phyloP scores from a whole-genome alignment of 1,284 basidiomycete genomes.

The Cutaneotrichosporon cutaneum region DNA sequence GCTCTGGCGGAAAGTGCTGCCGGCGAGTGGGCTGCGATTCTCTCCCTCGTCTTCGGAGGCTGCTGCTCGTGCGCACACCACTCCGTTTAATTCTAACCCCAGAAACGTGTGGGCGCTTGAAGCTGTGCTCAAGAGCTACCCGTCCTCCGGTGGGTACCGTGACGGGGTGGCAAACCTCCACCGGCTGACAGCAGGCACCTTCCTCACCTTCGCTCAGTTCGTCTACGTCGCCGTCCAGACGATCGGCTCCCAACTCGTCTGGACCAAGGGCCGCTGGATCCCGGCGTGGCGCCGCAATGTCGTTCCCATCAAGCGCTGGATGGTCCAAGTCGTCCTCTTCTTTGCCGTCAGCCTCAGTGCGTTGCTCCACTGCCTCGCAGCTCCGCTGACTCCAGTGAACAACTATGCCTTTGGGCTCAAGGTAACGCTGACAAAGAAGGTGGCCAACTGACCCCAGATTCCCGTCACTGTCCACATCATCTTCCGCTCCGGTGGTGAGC shows the following conservation, averaged over 20 bases:
- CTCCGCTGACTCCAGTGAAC: constrained; percentile 60
- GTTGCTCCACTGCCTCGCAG: constrained; percentile 10
- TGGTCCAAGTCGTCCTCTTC: constrained; percentile 79
- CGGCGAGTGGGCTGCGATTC: constrained; percentile 62
- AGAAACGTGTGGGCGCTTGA: constrained; percentile 56
- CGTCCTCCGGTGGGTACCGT: constrained; percentile 61
- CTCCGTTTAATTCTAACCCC: constrained; percentile 10
- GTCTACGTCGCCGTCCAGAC: constrained; percentile 64
- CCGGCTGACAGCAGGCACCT: constrained; percentile 60
- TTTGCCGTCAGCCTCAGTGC: constrained; percentile 64
- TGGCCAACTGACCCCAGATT: constrained; percentile 61
- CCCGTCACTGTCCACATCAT: constrained; percentile 94
- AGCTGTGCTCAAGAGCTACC: constrained; percentile 64
- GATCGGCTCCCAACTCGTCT: constrained; percentile 41
- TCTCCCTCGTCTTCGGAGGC: constrained; percentile 72
- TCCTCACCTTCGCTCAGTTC: constrained; percentile 85
- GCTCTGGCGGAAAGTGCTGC: constrained; percentile 28
- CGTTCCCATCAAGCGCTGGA: constrained; percentile 73
- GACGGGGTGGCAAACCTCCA: background rate
- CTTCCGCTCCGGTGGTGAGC: constrained; percentile 84
- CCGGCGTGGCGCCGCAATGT: constrained; percentile 54
- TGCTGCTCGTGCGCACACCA: constrained; percentile 63
- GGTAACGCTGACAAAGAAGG: constrained; percentile 26
- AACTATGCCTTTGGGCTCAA: constrained; percentile 80
- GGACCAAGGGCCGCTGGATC: constrained; percentile 19